phyloP scores from a whole-genome alignment of 2,329 filamentous ascomycete species.

The Botrytis aclada region DNA sequence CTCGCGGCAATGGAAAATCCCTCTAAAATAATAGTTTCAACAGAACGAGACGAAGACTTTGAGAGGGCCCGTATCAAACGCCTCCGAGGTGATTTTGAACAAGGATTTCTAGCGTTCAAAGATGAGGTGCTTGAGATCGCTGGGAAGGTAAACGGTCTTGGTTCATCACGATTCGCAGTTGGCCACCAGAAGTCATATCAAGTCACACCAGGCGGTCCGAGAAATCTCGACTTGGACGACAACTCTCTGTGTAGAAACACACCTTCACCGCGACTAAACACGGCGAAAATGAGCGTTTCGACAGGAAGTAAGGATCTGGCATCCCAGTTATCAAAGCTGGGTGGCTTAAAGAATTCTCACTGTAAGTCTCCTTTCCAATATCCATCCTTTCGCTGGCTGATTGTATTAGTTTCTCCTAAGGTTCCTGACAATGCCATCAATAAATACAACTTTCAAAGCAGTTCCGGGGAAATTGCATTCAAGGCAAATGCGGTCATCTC shows the following conservation, averaged over 20 bases:
- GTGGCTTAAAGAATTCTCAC: neutral
- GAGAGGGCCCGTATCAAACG: conserved; percentile 3
- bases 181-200: neutral
- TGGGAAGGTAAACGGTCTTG: conserved; percentile 2
- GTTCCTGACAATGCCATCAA: neutral
- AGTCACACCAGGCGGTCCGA: conserved; percentile 7
- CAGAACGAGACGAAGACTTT: neutral
- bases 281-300: neutral
- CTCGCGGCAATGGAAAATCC: neutral
- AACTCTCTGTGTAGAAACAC: conserved; percentile 5
- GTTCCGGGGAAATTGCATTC: neutral
- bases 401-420: neutral
- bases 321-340: neutral
- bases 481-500: neutral
- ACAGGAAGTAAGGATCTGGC: neutral
- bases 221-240: conserved; percentile 5
- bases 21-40: neutral
- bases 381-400: neutral
- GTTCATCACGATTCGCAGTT: neutral
- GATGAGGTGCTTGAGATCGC: neutral
- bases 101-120: neutral
- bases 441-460: neutral
- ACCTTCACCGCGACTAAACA: neutral
- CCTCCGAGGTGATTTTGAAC: neutral
- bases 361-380: neutral